phyloP scores from a whole-genome alignment of 345 rosid genomes.

The Mallotus nudiflorus region DNA sequence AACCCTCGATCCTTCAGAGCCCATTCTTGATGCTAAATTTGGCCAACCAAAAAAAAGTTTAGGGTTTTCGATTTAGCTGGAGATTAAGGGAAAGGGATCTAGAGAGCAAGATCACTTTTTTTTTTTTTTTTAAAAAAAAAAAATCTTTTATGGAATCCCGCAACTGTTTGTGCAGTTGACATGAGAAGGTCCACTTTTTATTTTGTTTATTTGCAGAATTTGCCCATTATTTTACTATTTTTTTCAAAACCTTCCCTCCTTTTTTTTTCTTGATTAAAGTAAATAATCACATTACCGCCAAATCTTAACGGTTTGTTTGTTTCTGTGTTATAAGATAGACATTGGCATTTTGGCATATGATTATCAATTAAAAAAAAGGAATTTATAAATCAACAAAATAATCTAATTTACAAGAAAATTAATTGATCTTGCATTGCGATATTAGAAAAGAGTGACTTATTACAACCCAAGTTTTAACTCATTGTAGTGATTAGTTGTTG shows the following conservation, averaged over 20 bases:
- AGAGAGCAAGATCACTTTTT: no score
- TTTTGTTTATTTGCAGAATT: not conserved
- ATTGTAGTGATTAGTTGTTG: no score
- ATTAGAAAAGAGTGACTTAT: no score
- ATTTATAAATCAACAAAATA: no score
- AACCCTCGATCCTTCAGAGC: constrained; percentile 51
- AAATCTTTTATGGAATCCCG: not conserved
- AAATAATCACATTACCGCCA: constrained; percentile 4
- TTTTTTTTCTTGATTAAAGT: not conserved
- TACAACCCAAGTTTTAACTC: no score
- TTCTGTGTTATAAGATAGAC: no score
- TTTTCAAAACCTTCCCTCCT: constrained; percentile 2
- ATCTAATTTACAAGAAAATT: no score
- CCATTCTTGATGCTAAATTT: constrained; percentile 30
- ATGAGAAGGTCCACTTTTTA: constrained; percentile 4
- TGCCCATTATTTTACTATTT: not conserved
- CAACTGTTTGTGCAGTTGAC: not conserved
- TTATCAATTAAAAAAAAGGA: no score
- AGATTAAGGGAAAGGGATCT: not conserved
- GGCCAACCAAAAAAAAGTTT: not conserved
- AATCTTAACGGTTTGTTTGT: not conserved
- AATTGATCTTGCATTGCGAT: no score
- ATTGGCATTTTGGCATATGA: no score
- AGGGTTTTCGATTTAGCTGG: not conserved
- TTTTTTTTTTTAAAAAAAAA: no score